Evolutionary conservation across 768 basidiomycete genomes (phyloP).

Genomic region (Suillus brevipes): DNA sequence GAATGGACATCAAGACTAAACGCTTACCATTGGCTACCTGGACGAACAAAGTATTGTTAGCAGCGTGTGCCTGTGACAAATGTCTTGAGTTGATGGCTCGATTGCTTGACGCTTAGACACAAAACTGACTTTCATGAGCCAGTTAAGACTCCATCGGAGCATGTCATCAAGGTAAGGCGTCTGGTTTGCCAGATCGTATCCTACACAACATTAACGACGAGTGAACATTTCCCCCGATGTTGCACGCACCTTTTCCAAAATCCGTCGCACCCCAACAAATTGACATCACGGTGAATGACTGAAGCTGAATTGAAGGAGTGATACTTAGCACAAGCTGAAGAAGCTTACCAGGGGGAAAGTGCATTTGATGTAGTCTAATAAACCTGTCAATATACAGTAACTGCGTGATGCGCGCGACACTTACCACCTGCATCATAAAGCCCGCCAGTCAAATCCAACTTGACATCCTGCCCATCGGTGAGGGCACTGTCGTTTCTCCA

Average conservation of each 20-base stretch:
- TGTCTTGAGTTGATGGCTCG: not conserved
- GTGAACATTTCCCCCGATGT: slow-evolving; percentile 3
- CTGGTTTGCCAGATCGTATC: slow-evolving; percentile 84
- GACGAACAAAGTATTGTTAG: slow-evolving; percentile 69
- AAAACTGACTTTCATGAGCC: slow-evolving; percentile 79
- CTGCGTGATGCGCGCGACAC: slow-evolving; percentile 12
- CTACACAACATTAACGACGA: slow-evolving; percentile 32
- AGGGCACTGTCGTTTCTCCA: slow-evolving; percentile 87
- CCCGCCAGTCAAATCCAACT: slow-evolving; percentile 79
- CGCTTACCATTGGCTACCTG: slow-evolving; percentile 67
- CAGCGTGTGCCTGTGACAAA: slow-evolving; percentile 69
- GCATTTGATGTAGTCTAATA: slow-evolving; percentile 81
- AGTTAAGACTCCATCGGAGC: slow-evolving; percentile 88
- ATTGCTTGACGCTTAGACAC: not conserved
- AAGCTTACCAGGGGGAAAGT: slow-evolving; percentile 75
- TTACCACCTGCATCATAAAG: slow-evolving; percentile 92
- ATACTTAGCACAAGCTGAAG: not conserved
- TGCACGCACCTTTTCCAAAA: slow-evolving; percentile 64
- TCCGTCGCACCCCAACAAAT: slow-evolving; percentile 90
- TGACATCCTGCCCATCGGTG: slow-evolving; percentile 73
- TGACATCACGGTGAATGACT: slow-evolving; percentile 84
- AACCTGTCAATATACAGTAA: slow-evolving; percentile 7
- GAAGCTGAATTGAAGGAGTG: not conserved
- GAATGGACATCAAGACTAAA: slow-evolving; percentile 7
- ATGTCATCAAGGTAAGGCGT: slow-evolving; percentile 90